Evolutionary conservation across 2,329 filamentous ascomycete species (phyloP).

Genomic region (Rachicladosporium sp.): DNA sequence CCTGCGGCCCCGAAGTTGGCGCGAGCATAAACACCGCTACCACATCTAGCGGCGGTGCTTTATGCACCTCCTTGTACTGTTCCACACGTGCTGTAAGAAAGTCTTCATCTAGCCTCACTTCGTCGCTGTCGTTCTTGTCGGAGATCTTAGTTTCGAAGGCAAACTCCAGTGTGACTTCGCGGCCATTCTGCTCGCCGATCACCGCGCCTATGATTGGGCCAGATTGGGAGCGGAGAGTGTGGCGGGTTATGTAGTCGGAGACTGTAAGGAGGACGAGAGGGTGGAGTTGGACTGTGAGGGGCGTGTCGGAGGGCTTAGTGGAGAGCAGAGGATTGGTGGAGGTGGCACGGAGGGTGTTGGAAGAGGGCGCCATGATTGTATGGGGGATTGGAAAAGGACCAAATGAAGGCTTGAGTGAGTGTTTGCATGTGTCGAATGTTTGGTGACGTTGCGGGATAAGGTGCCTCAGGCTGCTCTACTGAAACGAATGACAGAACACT

Average conservation of each 20-base stretch:
- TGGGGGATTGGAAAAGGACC: too few species aligned
- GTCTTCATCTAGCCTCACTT: slow-evolving; percentile 49
- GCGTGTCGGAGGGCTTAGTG: slow-evolving; percentile 49
- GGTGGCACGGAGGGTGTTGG: background rate
- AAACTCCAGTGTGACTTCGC: slow-evolving; percentile 82
- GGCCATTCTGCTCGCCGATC: slow-evolving; percentile 83
- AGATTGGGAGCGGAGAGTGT: slow-evolving; percentile 61
- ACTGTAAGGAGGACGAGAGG: slow-evolving; percentile 92
- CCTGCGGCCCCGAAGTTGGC: slow-evolving; percentile 56
- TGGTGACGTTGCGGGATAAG: too few species aligned
- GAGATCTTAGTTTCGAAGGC: slow-evolving; percentile 69
- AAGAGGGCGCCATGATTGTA: too few species aligned
- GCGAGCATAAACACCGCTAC: slow-evolving; percentile 59
- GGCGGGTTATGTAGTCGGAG: slow-evolving; percentile 89
- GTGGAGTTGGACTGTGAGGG: slow-evolving; percentile 72
- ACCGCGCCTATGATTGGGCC: slow-evolving; percentile 76
- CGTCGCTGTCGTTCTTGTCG: slow-evolving; percentile 31
- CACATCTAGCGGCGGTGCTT: slow-evolving; percentile 62
- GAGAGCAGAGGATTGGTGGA: slow-evolving; percentile 32
- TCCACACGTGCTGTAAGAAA: slow-evolving; percentile 73
- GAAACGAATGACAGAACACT: too few species aligned
- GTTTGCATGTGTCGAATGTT: too few species aligned
- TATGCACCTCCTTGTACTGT: slow-evolving; percentile 85
- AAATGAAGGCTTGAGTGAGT: too few species aligned
- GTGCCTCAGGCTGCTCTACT: too few species aligned